Evolutionary conservation across 108 stramenopile genomes (phyloP).

Genomic region (Cyclotella choctawhatcheeana): DNA sequence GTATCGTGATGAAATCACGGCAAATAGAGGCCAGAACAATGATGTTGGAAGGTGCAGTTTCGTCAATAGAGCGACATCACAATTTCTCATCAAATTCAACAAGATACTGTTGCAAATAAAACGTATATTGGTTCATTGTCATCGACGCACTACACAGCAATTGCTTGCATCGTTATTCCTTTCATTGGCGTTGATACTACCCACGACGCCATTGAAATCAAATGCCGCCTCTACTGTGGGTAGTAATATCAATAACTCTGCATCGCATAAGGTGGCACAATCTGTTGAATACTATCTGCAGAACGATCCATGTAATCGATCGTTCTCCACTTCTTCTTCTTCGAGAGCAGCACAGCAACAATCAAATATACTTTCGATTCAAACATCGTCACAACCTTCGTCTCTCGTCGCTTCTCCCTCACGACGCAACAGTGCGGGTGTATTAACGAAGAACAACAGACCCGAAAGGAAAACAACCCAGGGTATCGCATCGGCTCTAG

Average conservation of each 20-base stretch:
- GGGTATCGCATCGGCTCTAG: constrained; percentile 14
- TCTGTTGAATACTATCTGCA: constrained; percentile 18
- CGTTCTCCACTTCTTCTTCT: neutral
- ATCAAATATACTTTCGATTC: constrained; percentile 17
- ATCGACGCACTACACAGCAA: neutral
- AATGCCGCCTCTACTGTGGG: neutral
- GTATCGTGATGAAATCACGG: no score
- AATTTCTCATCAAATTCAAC: no score
- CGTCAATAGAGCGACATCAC: no score
- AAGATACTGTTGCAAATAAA: constrained; percentile 3
- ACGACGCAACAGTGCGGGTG: neutral
- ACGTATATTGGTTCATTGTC: neutral
- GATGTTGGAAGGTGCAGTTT: no score
- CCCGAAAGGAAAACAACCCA: constrained; percentile 13
- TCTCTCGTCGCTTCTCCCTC: constrained; percentile 8
- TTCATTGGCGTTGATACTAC: neutral
- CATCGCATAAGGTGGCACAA: neutral
- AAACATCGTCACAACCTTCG: constrained; percentile 10
- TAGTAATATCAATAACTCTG: neutral
- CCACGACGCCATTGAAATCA: no score
- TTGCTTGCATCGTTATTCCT: neutral
- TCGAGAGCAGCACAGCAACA: no score
- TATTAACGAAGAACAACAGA: neutral
- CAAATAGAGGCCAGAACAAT: no score
- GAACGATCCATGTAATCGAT: neutral